Evolutionary conservation across 1,284 basidiomycete species (phyloP).

Genomic region (Wolfiporia cocos): DNA sequence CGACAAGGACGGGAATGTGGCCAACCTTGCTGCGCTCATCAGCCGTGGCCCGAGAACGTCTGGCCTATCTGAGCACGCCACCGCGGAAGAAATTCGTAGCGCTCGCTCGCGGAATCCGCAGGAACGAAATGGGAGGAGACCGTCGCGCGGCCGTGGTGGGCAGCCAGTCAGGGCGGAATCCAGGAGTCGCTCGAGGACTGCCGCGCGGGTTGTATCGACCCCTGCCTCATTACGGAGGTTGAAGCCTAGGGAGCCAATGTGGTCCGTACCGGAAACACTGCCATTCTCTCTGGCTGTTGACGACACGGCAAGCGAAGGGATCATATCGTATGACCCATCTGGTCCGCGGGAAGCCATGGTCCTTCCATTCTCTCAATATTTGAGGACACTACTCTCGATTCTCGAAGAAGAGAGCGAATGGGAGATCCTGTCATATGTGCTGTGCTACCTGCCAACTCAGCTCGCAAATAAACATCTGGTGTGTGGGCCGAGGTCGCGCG

Average conservation of each 20-base stretch:
- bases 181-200: conserved; percentile 67
- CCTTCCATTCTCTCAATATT: conserved; percentile 79
- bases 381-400: conserved; percentile 62
- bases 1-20: conserved; percentile 49
- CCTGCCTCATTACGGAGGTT: conserved; percentile 15
- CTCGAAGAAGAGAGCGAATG: conserved; percentile 80
- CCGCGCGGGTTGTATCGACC: conserved; percentile 25
- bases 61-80: conserved; percentile 13
- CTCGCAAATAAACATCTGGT: conserved; percentile 96
- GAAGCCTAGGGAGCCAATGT: conserved; percentile 52
- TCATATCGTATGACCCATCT: conserved; percentile 72
- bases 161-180: conserved; percentile 38
- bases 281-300: conserved; percentile 62
- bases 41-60: conserved; percentile 31
- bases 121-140: conserved; percentile 48
- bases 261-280: conserved; percentile 75
- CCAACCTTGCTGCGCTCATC: conserved; percentile 49
- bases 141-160: conserved; percentile 52
- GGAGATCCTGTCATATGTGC: conserved; percentile 91
- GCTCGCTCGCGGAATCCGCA: conserved; percentile 44
- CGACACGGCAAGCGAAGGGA: conserved; percentile 67
- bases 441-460: conserved; percentile 90
- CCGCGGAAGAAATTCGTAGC: conserved; percentile 34
- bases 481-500: conserved; percentile 80
- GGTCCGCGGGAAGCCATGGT: conserved; percentile 43